Evolutionary conservation across 2,329 filamentous ascomycete species (phyloP).

Genomic region (Akanthomyces muscarius): DNA sequence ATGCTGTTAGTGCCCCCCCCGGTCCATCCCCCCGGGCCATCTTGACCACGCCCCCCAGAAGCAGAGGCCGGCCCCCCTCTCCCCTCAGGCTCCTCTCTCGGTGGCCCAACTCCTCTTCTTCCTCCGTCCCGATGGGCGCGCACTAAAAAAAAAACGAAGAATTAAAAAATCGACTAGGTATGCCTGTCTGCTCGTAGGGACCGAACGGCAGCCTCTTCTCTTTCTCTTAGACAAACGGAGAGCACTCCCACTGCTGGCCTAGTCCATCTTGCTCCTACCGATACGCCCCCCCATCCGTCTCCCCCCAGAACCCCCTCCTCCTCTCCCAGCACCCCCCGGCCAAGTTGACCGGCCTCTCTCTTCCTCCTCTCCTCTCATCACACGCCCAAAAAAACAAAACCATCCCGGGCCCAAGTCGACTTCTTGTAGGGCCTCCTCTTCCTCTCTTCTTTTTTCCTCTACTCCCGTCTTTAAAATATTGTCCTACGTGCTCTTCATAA

Average conservation of each 20-base stretch:
- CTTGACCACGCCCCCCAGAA: background rate
- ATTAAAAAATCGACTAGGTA: background rate
- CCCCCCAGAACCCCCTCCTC: background rate
- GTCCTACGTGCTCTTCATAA: constrained; percentile 19
- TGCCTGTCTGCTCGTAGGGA: background rate
- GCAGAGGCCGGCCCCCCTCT: background rate
- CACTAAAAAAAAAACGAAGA: background rate
- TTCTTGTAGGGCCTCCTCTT: constrained; percentile 10
- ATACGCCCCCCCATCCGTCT: background rate
- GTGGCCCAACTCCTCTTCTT: background rate
- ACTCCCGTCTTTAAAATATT: constrained; percentile 21
- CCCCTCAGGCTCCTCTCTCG: background rate
- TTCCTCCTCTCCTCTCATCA: constrained; percentile 1
- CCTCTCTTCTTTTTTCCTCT: constrained; percentile 18
- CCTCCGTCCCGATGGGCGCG: background rate
- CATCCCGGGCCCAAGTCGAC: constrained; percentile 13
- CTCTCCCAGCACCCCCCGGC: background rate
- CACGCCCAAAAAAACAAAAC: constrained; percentile 16
- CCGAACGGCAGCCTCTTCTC: background rate
- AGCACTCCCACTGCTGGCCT: background rate
- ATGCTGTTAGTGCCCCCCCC: no score
- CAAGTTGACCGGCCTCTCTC: constrained; percentile 8
- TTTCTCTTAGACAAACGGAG: background rate
- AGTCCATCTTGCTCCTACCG: background rate
- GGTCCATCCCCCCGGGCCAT: background rate